Conservation (phyloP, 805 yeast genomes). For the Barnettozyma populi region DNA sequence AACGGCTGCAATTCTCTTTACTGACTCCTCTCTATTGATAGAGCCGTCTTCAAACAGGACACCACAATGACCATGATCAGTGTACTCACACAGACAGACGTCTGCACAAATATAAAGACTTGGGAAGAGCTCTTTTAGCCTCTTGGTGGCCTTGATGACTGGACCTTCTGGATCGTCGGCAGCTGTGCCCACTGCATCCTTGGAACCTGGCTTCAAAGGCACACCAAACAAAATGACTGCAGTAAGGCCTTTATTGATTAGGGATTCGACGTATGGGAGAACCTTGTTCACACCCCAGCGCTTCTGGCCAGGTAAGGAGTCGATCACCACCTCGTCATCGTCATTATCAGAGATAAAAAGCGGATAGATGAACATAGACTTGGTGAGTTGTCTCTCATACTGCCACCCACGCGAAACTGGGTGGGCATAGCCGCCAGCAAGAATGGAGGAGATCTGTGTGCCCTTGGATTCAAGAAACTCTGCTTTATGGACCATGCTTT, state of each 20-base stretch:
- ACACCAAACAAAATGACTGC: constrained; percentile 93
- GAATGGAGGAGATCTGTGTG: constrained; percentile 64
- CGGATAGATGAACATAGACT: constrained; percentile 90
- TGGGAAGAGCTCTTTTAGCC: constrained; percentile 64
- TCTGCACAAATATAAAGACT: constrained; percentile 85
- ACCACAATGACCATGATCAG: constrained; percentile 98
- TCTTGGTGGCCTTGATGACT: constrained; percentile 73
- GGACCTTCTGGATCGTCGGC: constrained; percentile 98
- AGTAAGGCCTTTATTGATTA: constrained; percentile 75
- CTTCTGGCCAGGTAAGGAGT: constrained; percentile 81
- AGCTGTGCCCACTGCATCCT: constrained; percentile 77
- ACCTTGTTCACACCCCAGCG: constrained; percentile 81
- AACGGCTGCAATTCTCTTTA: constrained; percentile 83
- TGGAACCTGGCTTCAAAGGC: constrained; percentile 65
- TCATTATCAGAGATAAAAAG: constrained; percentile 75
- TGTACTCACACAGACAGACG: constrained; percentile 94
- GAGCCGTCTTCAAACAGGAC: constrained; percentile 81
- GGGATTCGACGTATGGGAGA: constrained; percentile 59
- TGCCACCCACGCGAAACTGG: constrained; percentile 92
- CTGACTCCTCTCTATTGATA: constrained; percentile 68
- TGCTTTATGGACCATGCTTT: constrained; percentile 57
- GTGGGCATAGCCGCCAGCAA: constrained; percentile 93
- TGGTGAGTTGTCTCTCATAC: constrained; percentile 71
- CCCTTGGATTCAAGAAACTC: constrained; percentile 55
- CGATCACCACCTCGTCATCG: constrained; percentile 72